phyloP scores from a whole-genome alignment of 2,329 filamentous ascomycete genomes.

The Lasiodiplodia sp. region DNA sequence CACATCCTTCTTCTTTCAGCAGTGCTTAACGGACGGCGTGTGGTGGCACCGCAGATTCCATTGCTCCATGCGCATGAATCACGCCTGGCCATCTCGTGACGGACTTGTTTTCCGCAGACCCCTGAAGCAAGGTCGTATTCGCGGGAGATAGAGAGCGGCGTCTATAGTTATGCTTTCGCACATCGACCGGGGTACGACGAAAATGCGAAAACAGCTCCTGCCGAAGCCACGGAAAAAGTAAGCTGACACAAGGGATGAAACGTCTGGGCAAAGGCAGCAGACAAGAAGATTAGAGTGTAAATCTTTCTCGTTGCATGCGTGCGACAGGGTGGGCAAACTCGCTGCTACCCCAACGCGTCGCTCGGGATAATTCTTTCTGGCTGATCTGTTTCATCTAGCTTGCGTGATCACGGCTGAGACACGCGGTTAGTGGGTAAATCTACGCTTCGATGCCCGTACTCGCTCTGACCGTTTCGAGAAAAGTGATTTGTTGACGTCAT shows the following conservation, averaged over 20 bases:
- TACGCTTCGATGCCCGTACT: background rate
- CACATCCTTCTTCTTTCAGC: slow-evolving; percentile 18
- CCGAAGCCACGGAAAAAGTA: slow-evolving; percentile 17
- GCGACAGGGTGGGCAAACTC: slow-evolving; percentile 5
- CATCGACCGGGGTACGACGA: slow-evolving; percentile 22
- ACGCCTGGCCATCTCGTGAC: slow-evolving; percentile 22
- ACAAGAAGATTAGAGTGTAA: background rate
- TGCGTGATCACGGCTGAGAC: slow-evolving; percentile 24
- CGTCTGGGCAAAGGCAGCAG: slow-evolving; percentile 1
- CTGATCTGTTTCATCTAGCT: slow-evolving; percentile 26
- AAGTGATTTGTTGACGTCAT: slow-evolving; percentile 22
- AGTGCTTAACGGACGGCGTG: slow-evolving; percentile 19
- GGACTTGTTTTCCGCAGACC: background rate
- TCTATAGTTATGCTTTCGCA: slow-evolving; percentile 26
- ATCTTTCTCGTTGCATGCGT: slow-evolving; percentile 19
- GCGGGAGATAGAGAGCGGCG: slow-evolving; percentile 15
- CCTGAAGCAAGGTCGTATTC: slow-evolving; percentile 25
- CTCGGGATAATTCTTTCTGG: background rate
- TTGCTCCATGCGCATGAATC: slow-evolving; percentile 25
- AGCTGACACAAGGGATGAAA: background rate
- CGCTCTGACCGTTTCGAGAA: slow-evolving; percentile 10
- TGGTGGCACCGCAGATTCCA: slow-evolving; percentile 24
- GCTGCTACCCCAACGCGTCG: slow-evolving; percentile 5
- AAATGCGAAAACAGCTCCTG: slow-evolving; percentile 10
- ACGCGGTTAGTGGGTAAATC: background rate